Base-by-base conservation (phyloP, 2,329 filamentous ascomycete species). In the Penicillium oxalicum region DNA sequence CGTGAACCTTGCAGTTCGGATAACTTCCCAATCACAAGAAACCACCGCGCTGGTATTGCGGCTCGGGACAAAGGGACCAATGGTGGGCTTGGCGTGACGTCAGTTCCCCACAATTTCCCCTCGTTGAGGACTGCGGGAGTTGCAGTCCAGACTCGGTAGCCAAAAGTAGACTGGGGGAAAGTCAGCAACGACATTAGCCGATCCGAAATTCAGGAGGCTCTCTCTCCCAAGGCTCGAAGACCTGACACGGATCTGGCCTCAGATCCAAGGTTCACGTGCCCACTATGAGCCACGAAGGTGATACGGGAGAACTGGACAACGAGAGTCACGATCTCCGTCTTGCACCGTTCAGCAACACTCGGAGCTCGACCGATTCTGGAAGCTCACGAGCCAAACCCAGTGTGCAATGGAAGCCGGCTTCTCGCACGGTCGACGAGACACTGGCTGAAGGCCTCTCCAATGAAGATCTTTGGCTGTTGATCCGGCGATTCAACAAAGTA, bases 401-500 rank as follows among this genome's bases (percentile, higher is more conserved):
- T 13, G 38, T 48, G 27, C 50, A 59, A 51, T 59, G 58, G 58
- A 60, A 59, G 40, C 39, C 52, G 8, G 49, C 58, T 0, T 53
- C 56, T 2, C 44, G 48, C 7, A 47, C 36, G 2, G 50, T 57
- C 3, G 61, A 65, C 0, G 61, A 65, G 34, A 54, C 80, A 0
- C 71, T 90, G 9, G 81, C 88, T 0, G 81, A 83, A 1, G 84
- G 85, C 0, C 64, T 90, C 52, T 74, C 74, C 8, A 90, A 89
- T 57, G 85, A 90, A 37, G 82, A 89, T 55, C 67, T 90, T 0
- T 90, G 86, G 84, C 71, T 87, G 40, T 69, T 90, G 34, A 72
- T 88, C 29, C 76, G 87, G 7, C 77, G 87, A 0, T 90, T 91
- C 64, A 82, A 91, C 65, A 88, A 88, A 74, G 81, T 81, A 61